Conservation (phyloP, 495 filamentous ascomycete species). For the Podospora bellae-mahoneyi region DNA sequence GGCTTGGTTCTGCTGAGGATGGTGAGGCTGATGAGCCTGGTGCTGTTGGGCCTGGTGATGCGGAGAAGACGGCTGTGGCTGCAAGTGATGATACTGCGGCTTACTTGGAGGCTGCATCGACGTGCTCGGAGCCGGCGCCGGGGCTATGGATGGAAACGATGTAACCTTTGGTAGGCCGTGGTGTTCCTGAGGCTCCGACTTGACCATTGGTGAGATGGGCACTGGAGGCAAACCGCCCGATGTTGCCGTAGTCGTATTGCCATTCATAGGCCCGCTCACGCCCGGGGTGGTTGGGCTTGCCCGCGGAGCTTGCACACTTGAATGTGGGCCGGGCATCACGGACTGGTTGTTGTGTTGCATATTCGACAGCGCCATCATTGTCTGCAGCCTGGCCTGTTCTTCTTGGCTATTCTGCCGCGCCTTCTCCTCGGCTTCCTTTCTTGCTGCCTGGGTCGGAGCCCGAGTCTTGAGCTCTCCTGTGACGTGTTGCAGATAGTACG, state of each 20-base stretch:
- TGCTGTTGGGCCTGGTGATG: constrained; percentile 20
- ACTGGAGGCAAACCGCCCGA: constrained; percentile 13
- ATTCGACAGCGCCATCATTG: constrained; percentile 54
- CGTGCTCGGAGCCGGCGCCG: constrained; percentile 8
- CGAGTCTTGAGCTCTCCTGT: constrained; percentile 92
- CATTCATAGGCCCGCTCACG: not conserved
- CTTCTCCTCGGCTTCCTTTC: constrained; percentile 73
- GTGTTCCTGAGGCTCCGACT: constrained; percentile 27
- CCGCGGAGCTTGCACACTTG: constrained; percentile 17
- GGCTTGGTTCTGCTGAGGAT: constrained; percentile 34
- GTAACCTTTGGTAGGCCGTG: constrained; percentile 18
- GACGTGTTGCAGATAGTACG: constrained; percentile 83
- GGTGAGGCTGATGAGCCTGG: not conserved
- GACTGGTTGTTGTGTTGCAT: constrained; percentile 39
- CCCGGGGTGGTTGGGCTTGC: constrained; percentile 18
- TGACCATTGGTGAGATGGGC: constrained; percentile 25
- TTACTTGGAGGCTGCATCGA: constrained; percentile 20
- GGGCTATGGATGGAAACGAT: constrained; percentile 31
- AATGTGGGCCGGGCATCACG: constrained; percentile 13
- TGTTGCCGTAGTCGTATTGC: not conserved
- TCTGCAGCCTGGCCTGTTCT: constrained; percentile 68
- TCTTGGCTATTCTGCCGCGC: constrained; percentile 64
- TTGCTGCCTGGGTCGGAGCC: constrained; percentile 77
- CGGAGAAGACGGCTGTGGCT: constrained; percentile 12
- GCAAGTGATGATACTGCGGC: constrained; percentile 17